These are phyloP conservation scores for Sphaceloma murrayae DNA, from an alignment of 2,329 filamentous ascomycete species.

Conservation along the genomic window DNA sequence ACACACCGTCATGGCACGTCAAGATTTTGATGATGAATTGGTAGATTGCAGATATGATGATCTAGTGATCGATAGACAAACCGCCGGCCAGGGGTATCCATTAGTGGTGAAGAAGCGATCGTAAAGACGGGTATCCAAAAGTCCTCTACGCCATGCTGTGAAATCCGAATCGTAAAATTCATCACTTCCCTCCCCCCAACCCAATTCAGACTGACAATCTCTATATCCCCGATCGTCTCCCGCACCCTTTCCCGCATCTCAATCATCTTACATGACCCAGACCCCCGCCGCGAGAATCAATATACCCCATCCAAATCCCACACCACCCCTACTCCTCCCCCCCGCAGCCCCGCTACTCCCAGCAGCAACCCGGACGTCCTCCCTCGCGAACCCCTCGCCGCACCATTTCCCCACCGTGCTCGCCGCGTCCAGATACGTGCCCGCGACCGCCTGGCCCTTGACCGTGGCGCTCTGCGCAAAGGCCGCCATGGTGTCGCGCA, in stretches of 20 bases:
- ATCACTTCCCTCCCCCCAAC: background rate
- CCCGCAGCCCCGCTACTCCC: background rate
- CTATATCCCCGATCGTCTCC: background rate
- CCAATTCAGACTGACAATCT: background rate
- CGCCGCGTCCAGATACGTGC: conserved; percentile 63
- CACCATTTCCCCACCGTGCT: conserved; percentile 59
- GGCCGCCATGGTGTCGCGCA: conserved; percentile 71
- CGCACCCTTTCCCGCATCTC: background rate
- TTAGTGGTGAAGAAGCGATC: too few relatives aligned
- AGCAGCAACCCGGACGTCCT: conserved; percentile 31
- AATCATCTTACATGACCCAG: background rate
- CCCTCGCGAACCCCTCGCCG: conserved; percentile 46
- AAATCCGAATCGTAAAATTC: background rate
- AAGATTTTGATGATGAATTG: background rate
- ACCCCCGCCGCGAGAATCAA: background rate
- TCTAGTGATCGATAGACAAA: too few relatives aligned
- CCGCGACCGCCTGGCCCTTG: conserved; percentile 54
- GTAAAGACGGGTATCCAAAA: background rate
- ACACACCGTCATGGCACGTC: too few relatives aligned
- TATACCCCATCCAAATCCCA: background rate
- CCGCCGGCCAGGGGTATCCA: too few relatives aligned
- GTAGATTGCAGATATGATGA: too few relatives aligned
- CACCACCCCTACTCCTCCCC: background rate
- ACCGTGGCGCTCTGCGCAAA: conserved; percentile 62
- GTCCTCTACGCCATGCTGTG: background rate